Evolutionary conservation across 495 filamentous ascomycete species (phyloP), one percentile per base, ranked within the genome.

Genomic region (Halenospora varia): DNA sequence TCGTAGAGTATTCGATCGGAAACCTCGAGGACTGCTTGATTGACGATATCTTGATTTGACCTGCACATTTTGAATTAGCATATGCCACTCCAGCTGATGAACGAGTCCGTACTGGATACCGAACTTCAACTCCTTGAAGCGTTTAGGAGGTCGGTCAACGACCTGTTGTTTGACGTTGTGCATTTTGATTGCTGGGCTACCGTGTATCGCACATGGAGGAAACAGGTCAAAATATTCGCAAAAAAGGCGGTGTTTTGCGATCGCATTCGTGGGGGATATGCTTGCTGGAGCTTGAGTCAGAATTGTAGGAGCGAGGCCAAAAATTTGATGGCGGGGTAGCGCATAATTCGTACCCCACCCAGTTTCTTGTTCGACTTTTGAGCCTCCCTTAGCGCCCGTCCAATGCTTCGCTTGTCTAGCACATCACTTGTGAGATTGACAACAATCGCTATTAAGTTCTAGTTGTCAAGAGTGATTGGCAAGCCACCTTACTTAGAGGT

Each of bases 91-190:
- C 20, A 4, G 17, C 11, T 6, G 40, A 18, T 49, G 20, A 17
- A 42, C 2, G 19, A 46, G 9, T 22, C 55, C 41, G 26, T 62
- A 62, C 87, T 93, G 81, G 55, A 97, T 87, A 64, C 94, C 94
- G 69, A 98, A 98, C 66, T 94, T 88, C 64, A 98, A 77, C 67
- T 92, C 86, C 66, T 88, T 91, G 73, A 98, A 95, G 57, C 90
- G 81, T 79, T 96, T 95, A 4, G 93, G 93, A 6, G 88, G 73
- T 60, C 83, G 81, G 71, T 96, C 89, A 44, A 89, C 82, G 68
- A 97, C 85, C 79, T 96, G 91, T 76, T 88, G 83, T 76, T 96
- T 96, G 71, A 82, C 9, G 3, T 77, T 67, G 18, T 24, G 10
- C 47, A 49, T 49, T 24, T 23, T 49, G 10, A 19, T 25, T 25